A percentile compares a stretch with the other conserved stretches of the same genome.
Evolutionary conservation across 2,329 filamentous ascomycete species (phyloP).

Genomic region (Monosporascus sp.): DNA sequence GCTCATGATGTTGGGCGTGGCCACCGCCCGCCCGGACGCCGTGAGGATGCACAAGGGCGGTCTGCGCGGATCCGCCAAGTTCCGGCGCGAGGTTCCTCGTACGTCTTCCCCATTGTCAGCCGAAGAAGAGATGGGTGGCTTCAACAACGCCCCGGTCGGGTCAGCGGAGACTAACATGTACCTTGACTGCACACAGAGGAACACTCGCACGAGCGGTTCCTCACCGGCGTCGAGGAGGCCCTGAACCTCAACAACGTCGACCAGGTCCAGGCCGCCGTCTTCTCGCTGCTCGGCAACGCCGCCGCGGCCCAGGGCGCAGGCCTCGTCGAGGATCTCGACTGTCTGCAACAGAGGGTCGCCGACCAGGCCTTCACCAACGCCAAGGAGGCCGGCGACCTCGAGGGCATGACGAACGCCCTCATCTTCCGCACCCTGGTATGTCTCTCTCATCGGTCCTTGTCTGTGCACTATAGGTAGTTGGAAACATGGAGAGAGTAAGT

Average conservation of each 20-base stretch:
- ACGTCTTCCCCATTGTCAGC: conserved; percentile 5
- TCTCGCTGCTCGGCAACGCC: conserved; percentile 36
- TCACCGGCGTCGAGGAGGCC: conserved; percentile 20
- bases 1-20: conserved; percentile 24
- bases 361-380: conserved; percentile 58
- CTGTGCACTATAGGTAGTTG: background rate
- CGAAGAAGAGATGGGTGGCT: background rate
- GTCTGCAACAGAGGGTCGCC: conserved; percentile 43
- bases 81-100: conserved; percentile 28
- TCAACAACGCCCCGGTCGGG: too few species aligned
- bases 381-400: conserved; percentile 45
- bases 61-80: conserved; percentile 14
- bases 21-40: conserved; percentile 26
- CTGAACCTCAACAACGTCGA: conserved; percentile 28
- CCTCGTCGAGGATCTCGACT: conserved; percentile 35
- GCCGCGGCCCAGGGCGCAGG: conserved; percentile 42
- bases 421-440: conserved; percentile 50
- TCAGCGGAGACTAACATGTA: conserved; percentile 4
- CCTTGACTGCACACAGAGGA: conserved; percentile 18
- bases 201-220: conserved; percentile 27
- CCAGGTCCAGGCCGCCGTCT: conserved; percentile 25
- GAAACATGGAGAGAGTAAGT: background rate
- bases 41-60: conserved; percentile 8
- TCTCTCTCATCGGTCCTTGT: conserved; percentile 37
- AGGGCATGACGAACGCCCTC: conserved; percentile 48